phyloP scores from a whole-genome alignment of 257 asterid genomes.

The Primulina huaijiensis region DNA sequence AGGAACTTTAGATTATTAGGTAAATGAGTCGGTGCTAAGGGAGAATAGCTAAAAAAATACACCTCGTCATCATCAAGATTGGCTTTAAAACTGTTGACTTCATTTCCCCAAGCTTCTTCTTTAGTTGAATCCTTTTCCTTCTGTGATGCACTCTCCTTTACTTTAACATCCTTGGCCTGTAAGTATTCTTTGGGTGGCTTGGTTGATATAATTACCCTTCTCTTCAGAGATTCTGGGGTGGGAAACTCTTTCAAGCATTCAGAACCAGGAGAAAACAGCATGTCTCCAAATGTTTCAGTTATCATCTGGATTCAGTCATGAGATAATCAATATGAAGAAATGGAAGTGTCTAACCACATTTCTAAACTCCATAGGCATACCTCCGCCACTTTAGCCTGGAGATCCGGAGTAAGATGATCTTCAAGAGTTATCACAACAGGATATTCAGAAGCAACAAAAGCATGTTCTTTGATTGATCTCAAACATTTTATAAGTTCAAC shows the following conservation, averaged over 20 bases:
- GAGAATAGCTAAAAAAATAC: slow-evolving; percentile 14
- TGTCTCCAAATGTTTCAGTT: slow-evolving; percentile 53
- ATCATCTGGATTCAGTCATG: slow-evolving; percentile 45
- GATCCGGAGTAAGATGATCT: slow-evolving; percentile 58
- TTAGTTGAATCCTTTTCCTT: slow-evolving; percentile 30
- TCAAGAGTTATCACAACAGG: slow-evolving; percentile 64
- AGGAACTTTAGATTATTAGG: slow-evolving; percentile 11
- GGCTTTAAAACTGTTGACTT: slow-evolving; percentile 31
- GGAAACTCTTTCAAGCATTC: slow-evolving; percentile 49
- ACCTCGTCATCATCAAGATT: slow-evolving; percentile 37
- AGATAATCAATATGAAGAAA: slow-evolving; percentile 21
- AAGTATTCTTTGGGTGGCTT: slow-evolving; percentile 70
- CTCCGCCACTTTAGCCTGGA: slow-evolving; percentile 71
- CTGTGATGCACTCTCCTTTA: slow-evolving; percentile 32
- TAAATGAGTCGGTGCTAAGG: slow-evolving; percentile 17
- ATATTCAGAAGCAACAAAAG: slow-evolving; percentile 56
- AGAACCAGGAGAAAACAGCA: slow-evolving; percentile 49
- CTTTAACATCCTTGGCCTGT: slow-evolving; percentile 42
- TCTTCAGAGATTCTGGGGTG: slow-evolving; percentile 54
- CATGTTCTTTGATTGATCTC: slow-evolving; percentile 58
- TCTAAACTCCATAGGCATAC: slow-evolving; percentile 31
- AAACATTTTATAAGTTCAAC: slow-evolving; percentile 52
- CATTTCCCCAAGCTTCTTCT: slow-evolving; percentile 58
- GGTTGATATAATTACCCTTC: slow-evolving; percentile 56
- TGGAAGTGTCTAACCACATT: slow-evolving; percentile 11